Evolutionary conservation across 2,329 filamentous ascomycete species (phyloP), one percentile per base, ranked within the genome.

Genomic region (Alternaria sp.): DNA sequence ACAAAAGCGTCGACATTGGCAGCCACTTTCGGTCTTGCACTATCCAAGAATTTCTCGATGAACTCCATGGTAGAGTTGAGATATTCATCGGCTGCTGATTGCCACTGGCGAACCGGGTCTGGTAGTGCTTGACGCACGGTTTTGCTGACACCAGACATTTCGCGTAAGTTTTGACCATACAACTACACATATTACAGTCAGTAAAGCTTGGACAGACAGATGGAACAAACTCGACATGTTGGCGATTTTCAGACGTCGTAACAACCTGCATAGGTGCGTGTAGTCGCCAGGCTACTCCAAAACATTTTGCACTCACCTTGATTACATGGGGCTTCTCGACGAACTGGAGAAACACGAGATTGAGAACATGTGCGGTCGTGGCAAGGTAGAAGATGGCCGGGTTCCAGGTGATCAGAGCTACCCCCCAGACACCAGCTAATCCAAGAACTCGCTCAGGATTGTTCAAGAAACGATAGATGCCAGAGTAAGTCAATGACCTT

Each of bases 401-500:
- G 77, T 92, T 97, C 86, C 92, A 94, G 0, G 94, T 97, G 72
- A 99, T 96, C 49, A 98, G 86, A 7, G 94, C 94, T 28, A 93
- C 89, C 53, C 95, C 95, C 94, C 94, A 99, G 7, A 97, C 85
- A n/a, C 94, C 95, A 18, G 94, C 94, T 5, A 96, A 89, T 28
- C 95, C 95, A 65, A 99, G 90, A 39, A 98, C 89, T 57, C 94
- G 90, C 79, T 99, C 95, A 0, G 95, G 95, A 74, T 98, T 99
- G 82, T 99, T 99, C 67, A 99, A 84, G 81, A 96, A 99, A 48
- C 95, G 93, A 79, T 99, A 99, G 72, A 99, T 99, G 63, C 94
- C 96, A 68, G 91, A 93, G 80, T 99, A 99, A 0, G 92, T 98
- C 63, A 98, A 85, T 32, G 73, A 75, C 80, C 95, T 96, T 12